Evolutionary conservation across 2,329 filamentous ascomycete species (phyloP).

Genomic region (Chalaropsis ovoidea): DNA sequence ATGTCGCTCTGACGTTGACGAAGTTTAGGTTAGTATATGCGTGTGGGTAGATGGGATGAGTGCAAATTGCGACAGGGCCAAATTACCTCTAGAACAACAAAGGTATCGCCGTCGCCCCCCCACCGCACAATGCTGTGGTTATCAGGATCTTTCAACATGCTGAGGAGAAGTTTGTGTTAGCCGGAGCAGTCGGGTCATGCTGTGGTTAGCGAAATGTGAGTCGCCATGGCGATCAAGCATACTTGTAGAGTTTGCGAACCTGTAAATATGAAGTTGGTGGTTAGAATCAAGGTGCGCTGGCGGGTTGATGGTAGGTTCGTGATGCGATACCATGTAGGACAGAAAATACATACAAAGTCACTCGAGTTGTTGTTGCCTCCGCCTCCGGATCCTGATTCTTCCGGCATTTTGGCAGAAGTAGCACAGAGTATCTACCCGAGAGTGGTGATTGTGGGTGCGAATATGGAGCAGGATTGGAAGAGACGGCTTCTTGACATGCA

Average conservation of each 20-base stretch:
- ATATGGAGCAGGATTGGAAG: neutral
- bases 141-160: conserved; percentile 92
- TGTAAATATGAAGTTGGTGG: conserved; percentile 33
- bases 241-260: conserved; percentile 99
- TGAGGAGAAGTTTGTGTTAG: conserved; percentile 37
- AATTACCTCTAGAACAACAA: conserved; percentile 88
- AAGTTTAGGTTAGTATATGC: conserved; percentile 12
- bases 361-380: conserved; percentile 76
- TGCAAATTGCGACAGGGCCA: conserved; percentile 5
- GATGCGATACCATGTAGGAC: neutral
- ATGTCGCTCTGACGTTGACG: conserved; percentile 66
- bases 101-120: conserved; percentile 90
- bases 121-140: conserved; percentile 90
- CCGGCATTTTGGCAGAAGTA: conserved; percentile 16
- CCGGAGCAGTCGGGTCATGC: conserved; percentile 12
- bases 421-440: neutral
- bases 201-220: conserved; percentile 19
- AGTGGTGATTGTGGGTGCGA: neutral
- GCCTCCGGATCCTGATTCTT: conserved; percentile 18
- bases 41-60: conserved; percentile 7
- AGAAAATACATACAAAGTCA: conserved; percentile 67
- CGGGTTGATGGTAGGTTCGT: neutral
- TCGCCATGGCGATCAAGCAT: conserved; percentile 33
- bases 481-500: neutral
- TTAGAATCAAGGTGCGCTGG: conserved; percentile 6